Evolutionary conservation across 805 yeast species (phyloP), one percentile per base, ranked within the genome.

Genomic region (Myxozyma neglecta): DNA sequence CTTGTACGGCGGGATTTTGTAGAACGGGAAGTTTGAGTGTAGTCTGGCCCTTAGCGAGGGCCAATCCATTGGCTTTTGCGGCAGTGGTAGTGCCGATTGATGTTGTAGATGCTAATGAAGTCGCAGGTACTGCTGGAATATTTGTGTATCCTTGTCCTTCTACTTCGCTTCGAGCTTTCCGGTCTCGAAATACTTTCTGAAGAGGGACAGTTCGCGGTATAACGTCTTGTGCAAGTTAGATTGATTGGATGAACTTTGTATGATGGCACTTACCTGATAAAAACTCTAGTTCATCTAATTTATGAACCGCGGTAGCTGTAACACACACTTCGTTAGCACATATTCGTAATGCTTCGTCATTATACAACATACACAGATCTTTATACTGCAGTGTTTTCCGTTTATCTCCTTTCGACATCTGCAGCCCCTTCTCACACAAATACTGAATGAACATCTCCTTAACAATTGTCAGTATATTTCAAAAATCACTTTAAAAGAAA

Each of bases 391-490:
- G 32, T 20, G 69, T 65, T 40, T 63, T 57, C 37, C 70, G 57
- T 32, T 57, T 54, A n/a, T 68, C 71, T 16, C 57, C 43, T 36
- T 61, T 55, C 10, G 71, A 57, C 60, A 63, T 59, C 24, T 59
- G 59, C 24, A 54, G 36, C n/a, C 68, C 66, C 29, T 61, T 61
- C 50, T 59, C 68, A 46, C 68, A 59, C 24, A 68, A 42, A 54
- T 66, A 63, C 48, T 64, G 59, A 39, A 68, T 60, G 48, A 68
- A 68, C 62, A 68, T 45, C 32, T 68, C 69, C 69, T 66, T 35
- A 7, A 42, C 16, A 11, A 6, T 18, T n/a, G 39, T 32, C 43
- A 29, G 43, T 29, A 18, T 44, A 6, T 16, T 13, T 40, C 32
- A 16, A 16, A 16, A 10, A 6, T 8, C 32, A 14, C 11, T n/a